Base-by-base conservation (phyloP, 1,284 basidiomycete species). In the Ustilago loliicola region DNA sequence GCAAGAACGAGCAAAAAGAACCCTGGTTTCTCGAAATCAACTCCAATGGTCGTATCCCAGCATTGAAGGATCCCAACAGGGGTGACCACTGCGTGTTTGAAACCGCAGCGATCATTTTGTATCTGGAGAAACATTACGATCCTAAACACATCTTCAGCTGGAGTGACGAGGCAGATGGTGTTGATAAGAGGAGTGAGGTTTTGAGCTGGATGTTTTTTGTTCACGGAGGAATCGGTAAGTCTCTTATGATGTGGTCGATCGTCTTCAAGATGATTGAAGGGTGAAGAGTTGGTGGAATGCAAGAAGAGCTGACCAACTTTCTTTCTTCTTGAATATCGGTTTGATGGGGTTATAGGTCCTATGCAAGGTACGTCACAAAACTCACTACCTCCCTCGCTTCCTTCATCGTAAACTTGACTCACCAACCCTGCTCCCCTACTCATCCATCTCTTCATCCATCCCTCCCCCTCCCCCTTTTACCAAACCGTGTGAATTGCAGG, bases 11-110 rank as follows among this genome's bases (percentile, higher is more conserved):
- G 42, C 81, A 83, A 55, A 83, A 83, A 57, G 73, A 79, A 40
- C 65, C 71, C 13, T 82, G 80, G 75, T 79, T 79, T 52, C 62
- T 80, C 34, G 53, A 74, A 53, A 78, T 84, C 76, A 83, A 82
- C 64, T 82, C 83, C 25, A 84, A 84, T 40, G 83, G 83, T 1
- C 72, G 83, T 2, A 83, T 84, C 45, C 83, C 83, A 7, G 83
- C 83, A 0, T 27, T 76, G 2, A 64, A 72, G 21, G 80, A 82
- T 48, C 79, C 75, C 21, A 79, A 80, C 66, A 55, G 66, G 7
- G 36, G 47, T 53, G 72, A 80, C 53, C 59, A 70, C 38, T 68
- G 62, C 60, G 78, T 82, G 1, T 80, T 75, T 52, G 80, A 82
- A 45, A 76, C 69, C 13, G 76, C 72, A 4, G 56, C 80, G 13